Conservation (phyloP, 129 eudicot genomes). For the Calendula officinalis region DNA sequence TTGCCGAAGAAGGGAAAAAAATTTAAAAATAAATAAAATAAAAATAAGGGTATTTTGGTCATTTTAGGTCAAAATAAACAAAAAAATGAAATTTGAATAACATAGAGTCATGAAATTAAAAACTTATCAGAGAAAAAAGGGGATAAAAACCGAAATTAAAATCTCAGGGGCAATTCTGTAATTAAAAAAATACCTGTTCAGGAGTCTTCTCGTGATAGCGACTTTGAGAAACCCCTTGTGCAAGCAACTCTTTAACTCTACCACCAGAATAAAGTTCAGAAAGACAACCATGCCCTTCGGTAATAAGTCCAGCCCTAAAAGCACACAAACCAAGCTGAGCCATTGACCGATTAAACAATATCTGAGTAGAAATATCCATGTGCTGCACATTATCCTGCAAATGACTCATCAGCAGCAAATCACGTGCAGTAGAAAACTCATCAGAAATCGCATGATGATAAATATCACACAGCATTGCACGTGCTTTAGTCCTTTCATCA, state of each 20-base stretch:
- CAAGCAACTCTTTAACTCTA: constrained; percentile 88
- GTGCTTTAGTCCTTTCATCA: constrained; percentile 93
- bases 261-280: constrained; percentile 92
- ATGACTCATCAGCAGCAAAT: constrained; percentile 90
- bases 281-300: constrained; percentile 76
- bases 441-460: constrained; percentile 80
- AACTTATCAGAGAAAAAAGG: neutral
- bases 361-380: constrained; percentile 84
- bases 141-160: neutral
- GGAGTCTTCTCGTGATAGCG: constrained; percentile 89
- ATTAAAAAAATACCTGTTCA: constrained; percentile 63
- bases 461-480: constrained; percentile 96
- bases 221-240: constrained; percentile 84
- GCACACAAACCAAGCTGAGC: constrained; percentile 90
- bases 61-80: too few relatives aligned
- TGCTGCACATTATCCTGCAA: constrained; percentile 80
- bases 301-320: constrained; percentile 70
- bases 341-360: constrained; percentile 81
- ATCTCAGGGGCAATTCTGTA: neutral
- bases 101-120: neutral
- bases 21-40: too few relatives aligned
- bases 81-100: neutral
- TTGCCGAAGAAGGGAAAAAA: too few relatives aligned
- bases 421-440: constrained; percentile 68
- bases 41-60: too few relatives aligned